Percentiles rank a stretch among this genome's conserved stretches.
These are phyloP conservation scores for Ilyonectria destructans DNA, from an alignment of 2,329 filamentous ascomycete genomes.

Conservation along the genomic window DNA sequence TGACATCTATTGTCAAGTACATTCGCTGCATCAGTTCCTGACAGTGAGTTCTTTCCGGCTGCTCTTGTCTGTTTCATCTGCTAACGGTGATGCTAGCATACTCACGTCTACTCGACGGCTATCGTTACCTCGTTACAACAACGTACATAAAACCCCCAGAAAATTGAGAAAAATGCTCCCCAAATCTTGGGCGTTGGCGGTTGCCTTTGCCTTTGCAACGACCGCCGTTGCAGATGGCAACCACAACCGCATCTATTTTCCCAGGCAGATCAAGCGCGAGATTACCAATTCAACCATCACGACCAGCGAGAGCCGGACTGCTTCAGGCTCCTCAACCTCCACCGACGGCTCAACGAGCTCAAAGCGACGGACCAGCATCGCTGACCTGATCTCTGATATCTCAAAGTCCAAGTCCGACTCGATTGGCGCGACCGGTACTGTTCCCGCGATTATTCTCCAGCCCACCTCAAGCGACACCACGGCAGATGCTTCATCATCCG, in stretches of 20 bases:
- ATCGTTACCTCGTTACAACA: constrained; percentile 39
- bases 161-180: constrained; percentile 64
- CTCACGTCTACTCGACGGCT: constrained; percentile 39
- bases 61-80: not conserved
- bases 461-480: constrained; percentile 37
- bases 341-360: constrained; percentile 24
- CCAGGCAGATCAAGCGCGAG: constrained; percentile 70
- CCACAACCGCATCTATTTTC: constrained; percentile 71
- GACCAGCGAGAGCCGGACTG: constrained; percentile 40
- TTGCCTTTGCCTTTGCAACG: constrained; percentile 65
- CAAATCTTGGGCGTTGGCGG: constrained; percentile 63
- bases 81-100: constrained; percentile 41
- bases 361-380: constrained; percentile 42
- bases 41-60: constrained; percentile 56
- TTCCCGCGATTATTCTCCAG: constrained; percentile 40
- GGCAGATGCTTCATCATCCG: constrained; percentile 33
- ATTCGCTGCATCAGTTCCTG: constrained; percentile 69
- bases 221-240: constrained; percentile 63
- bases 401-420: constrained; percentile 12
- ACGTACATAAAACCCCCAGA: constrained; percentile 38
- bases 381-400: constrained; percentile 45
- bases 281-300: constrained; percentile 62
- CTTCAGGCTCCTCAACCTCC: constrained; percentile 38
- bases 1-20: constrained; percentile 72
- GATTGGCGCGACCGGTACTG: constrained; percentile 37